Conservation (phyloP, 345 rosid genomes). For the Carallia pectinifolia region DNA sequence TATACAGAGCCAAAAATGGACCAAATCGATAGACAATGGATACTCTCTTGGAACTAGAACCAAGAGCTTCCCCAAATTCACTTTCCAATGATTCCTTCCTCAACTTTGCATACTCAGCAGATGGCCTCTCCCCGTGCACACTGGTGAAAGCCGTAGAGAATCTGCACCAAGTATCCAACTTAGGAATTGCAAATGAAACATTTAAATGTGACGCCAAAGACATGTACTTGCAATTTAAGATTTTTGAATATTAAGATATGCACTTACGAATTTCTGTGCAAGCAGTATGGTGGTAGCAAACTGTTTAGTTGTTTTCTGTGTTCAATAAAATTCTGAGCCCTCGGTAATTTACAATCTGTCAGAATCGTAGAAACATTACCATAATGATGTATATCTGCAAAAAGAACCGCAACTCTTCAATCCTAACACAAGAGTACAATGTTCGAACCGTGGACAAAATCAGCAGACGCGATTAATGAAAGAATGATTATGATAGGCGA, state of each 20-base stretch:
- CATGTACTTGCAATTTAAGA: neutral
- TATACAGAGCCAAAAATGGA: constrained; percentile 81
- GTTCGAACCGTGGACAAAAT: too few relatives aligned
- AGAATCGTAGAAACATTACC: constrained; percentile 15
- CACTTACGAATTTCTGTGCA: constrained; percentile 48
- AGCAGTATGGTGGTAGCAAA: constrained; percentile 27
- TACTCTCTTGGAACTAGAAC: constrained; percentile 55
- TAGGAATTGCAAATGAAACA: neutral
- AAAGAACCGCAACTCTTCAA: neutral
- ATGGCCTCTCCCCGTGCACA: constrained; percentile 79
- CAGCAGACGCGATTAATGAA: too few relatives aligned
- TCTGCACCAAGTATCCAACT: constrained; percentile 33
- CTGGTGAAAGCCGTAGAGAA: constrained; percentile 62
- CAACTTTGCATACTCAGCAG: constrained; percentile 77
- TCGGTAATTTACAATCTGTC: constrained; percentile 17
- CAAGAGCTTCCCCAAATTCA: constrained; percentile 76
- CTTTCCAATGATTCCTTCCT: constrained; percentile 96
- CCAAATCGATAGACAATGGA: constrained; percentile 66
- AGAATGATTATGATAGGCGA: too few relatives aligned
- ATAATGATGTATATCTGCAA: constrained; percentile 39
- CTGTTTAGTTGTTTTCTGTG: constrained; percentile 23
- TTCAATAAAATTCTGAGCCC: constrained; percentile 18
- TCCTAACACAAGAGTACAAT: too few relatives aligned
- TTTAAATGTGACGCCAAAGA: neutral
- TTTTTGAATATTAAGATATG: neutral